phyloP scores from a whole-genome alignment of 306 rosid species.

The Betula pendula region DNA sequence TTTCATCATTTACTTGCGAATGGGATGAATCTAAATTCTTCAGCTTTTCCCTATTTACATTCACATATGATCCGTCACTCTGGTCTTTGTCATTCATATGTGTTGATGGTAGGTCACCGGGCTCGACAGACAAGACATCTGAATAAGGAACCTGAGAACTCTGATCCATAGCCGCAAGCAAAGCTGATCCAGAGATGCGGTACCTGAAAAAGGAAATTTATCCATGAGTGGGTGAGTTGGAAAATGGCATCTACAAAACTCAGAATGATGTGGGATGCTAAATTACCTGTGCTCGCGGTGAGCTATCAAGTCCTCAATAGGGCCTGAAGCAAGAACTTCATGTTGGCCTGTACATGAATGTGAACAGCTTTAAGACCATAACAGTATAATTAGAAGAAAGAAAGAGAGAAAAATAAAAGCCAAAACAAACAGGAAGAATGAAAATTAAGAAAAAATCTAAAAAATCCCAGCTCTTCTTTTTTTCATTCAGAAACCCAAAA shows the following conservation, averaged over 20 bases:
- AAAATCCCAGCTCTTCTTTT: not conserved
- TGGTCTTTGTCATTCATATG: slow-evolving; percentile 65
- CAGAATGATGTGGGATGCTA: slow-evolving; percentile 23
- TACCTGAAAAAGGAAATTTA: slow-evolving; percentile 56
- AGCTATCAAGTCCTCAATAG: slow-evolving; percentile 96
- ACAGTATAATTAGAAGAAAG: not conserved
- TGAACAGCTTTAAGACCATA: not conserved
- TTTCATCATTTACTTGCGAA: slow-evolving; percentile 49
- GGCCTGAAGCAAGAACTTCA: slow-evolving; percentile 99
- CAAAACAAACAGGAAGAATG: too few relatives aligned
- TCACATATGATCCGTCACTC: slow-evolving; percentile 59
- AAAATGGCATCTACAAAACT: slow-evolving; percentile 16
- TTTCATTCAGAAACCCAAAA: not conserved
- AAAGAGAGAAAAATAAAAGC: not conserved
- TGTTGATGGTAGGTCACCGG: slow-evolving; percentile 47
- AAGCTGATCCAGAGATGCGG: slow-evolving; percentile 96
- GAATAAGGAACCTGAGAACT: slow-evolving; percentile 87
- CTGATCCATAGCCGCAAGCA: slow-evolving; percentile 99
- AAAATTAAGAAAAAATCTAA: not conserved
- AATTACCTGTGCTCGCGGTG: slow-evolving; percentile 95
- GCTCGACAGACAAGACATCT: slow-evolving; percentile 59
- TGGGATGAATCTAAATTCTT: slow-evolving; percentile 39
- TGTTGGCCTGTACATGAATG: slow-evolving; percentile 68
- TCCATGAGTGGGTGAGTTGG: slow-evolving; percentile 28
- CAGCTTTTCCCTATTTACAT: slow-evolving; percentile 33